Base-by-base conservation (phyloP, 1,139 yeast genomes). In the Debaryomycetaceae sp. region DNA sequence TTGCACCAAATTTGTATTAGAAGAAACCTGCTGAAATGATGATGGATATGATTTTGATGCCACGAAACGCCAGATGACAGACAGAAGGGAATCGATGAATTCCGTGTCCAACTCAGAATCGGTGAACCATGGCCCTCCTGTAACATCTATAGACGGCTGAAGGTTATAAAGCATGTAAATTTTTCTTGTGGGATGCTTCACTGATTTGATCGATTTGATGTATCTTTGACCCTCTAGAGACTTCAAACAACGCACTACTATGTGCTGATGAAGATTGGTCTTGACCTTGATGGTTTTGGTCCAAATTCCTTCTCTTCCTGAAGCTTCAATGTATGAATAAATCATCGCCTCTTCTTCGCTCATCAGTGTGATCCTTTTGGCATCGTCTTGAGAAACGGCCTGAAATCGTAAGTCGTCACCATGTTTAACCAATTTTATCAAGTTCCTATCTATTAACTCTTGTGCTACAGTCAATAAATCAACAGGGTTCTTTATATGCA, bases 51-150 rank as follows among this genome's bases (percentile, higher is more conserved):
- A 79, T 51, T 77, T 78, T 17, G 81, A 75, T 1, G 89, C 88
- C 5, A 87, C 81, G 60, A 71, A 92, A 52, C 94, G 73, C 96
- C 98, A 92, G 13, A 91, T 81, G 35, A 91, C 92, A 17, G 87
- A 80, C 48, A 87, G 65, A 43, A 92, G 66, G 36, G 88, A 82
- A 51, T 88, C 94, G 44, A 92, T 91, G 57, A 92, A 92, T 58
- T 91, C 98, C 3, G 91, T 83, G 56, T 92, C 99, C 45, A 92
- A 73, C 60, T 92, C 98, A 28, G 91, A 81, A 58, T 94, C 98
- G 0, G 98, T 89, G 61, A 91, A 94, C 98, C 98, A 92, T 3
- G 98, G 98, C 1, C 98, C 99, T 46, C 99, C 99, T 0, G 98
- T 92, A 33, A 92, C 94, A 52, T 91, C 98, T 30, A 87, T 81